phyloP scores from a whole-genome alignment of 2,329 filamentous ascomycete genomes.

The Aspergillus niger region DNA sequence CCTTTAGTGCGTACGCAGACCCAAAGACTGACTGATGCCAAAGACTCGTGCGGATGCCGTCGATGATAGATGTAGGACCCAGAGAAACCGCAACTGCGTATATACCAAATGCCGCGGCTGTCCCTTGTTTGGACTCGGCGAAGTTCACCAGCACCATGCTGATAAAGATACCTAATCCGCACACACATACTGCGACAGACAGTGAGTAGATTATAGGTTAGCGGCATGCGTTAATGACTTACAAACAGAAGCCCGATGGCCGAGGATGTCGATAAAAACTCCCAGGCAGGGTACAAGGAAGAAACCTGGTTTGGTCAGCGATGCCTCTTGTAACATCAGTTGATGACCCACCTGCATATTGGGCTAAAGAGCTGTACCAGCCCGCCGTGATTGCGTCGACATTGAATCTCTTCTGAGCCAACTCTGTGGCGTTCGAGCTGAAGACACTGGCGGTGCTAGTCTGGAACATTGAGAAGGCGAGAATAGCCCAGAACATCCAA shows the following conservation, averaged over 20 bases:
- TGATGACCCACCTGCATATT: conserved; percentile 50
- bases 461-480: conserved; percentile 60
- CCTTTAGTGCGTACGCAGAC: conserved; percentile 61
- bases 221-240: conserved; percentile 19
- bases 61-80: conserved; percentile 62
- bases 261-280: conserved; percentile 58
- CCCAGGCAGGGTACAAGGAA: conserved; percentile 61
- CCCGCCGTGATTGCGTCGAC: conserved; percentile 58
- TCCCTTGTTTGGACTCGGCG: conserved; percentile 52
- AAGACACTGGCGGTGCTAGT: conserved; percentile 60
- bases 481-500: conserved; percentile 61
- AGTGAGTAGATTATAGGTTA: conserved; percentile 24
- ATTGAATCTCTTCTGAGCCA: conserved; percentile 62
- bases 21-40: conserved; percentile 64
- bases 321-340: not conserved
- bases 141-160: conserved; percentile 60
- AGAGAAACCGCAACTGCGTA: conserved; percentile 59
- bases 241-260: conserved; percentile 54
- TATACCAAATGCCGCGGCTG: conserved; percentile 61
- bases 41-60: conserved; percentile 61
- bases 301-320: conserved; percentile 42
- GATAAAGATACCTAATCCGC: conserved; percentile 54
- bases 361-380: conserved; percentile 61
- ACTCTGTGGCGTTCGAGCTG: conserved; percentile 60
- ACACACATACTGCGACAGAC: conserved; percentile 38